Evolutionary conservation across 1,284 basidiomycete genomes (phyloP), one percentile per base, ranked within the genome.

Genomic region (Marasmius sp.): DNA sequence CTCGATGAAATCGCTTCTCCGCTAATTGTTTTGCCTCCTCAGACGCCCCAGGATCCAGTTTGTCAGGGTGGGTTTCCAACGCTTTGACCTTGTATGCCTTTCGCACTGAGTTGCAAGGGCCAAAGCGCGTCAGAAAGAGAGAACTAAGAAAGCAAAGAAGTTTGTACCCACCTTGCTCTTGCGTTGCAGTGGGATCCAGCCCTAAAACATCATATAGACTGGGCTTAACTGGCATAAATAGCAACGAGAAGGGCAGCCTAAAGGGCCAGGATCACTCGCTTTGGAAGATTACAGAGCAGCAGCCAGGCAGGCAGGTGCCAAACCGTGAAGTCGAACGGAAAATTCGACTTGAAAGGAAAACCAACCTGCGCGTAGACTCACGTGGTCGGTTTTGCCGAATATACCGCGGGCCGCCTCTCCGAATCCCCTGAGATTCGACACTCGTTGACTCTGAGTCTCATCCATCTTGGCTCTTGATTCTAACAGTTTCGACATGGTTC

Each of bases 1-100:
- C 79, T 72, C 74, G 70, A 61, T 75, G 78, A 66, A 89, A 89
- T 63, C 78, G 77, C 61, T 79, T 78, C 68, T 84, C 81, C 18
- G 86, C 81, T 41, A 68, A 72, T 58, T 79, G 75, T 68, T 81
- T 85, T 58, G 82, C 80, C 57, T 76, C 72, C 38, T 79, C 75
- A 45, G 72, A 78, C 5, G 81, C 80, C 22, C 71, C 71, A 37
- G 80, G 82, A 14, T 81, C 80, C 45, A 86, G 79, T 67, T 86
- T 87, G 67, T 89, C 87, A 10, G 87, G 87, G 69, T 89, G 87
- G 6, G 87, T 89, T 69, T 84, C 82, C 36, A 89, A 75, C 9
- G 82, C 86, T 62, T 80, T 82, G 63, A 79, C 80, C 65, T 81
- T 84, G 72, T 88, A 89, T 2, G 86, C 87, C 68, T 78, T 85